Conservation (phyloP, 1,284 basidiomycete species). For the Naganishia cerealis region DNA sequence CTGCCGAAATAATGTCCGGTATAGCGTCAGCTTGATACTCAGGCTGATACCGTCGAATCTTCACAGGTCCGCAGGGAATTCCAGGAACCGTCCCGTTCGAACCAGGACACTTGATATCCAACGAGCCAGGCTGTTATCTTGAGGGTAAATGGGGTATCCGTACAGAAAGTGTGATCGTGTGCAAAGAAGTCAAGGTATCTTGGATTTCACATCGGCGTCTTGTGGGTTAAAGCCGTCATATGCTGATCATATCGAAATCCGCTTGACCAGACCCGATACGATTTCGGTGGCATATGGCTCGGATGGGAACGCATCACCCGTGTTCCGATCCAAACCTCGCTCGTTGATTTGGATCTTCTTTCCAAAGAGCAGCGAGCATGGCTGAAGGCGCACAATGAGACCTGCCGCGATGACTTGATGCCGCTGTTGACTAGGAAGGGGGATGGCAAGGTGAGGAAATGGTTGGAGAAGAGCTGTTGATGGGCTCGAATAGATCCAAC, state of each 20-base stretch:
- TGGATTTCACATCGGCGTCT: not conserved
- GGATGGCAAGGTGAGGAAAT: constrained; percentile 48
- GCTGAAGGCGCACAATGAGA: constrained; percentile 87
- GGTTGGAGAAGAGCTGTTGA: constrained; percentile 46
- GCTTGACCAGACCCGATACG: constrained; percentile 63
- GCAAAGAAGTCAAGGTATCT: constrained; percentile 65
- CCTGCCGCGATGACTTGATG: constrained; percentile 53
- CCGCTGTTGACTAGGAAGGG: constrained; percentile 26
- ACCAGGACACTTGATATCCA: constrained; percentile 83
- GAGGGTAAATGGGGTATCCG: constrained; percentile 83
- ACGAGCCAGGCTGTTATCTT: constrained; percentile 64
- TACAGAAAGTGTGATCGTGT: constrained; percentile 78
- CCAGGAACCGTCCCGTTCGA: constrained; percentile 61
- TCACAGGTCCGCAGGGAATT: constrained; percentile 35
- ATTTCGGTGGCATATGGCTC: constrained; percentile 76
- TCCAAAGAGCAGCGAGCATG: constrained; percentile 81
- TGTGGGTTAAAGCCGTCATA: not conserved
- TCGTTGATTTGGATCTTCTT: constrained; percentile 82
- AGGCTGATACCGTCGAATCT: not conserved
- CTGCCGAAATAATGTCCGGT: not conserved
- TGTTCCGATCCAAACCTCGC: constrained; percentile 87
- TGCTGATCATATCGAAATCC: not conserved
- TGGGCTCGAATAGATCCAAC: not conserved
- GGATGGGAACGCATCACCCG: constrained; percentile 84
- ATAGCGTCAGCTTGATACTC: not conserved